phyloP scores from a whole-genome alignment of 371 early-diverging fungal genomes.

The Dichotomocladium elegans region DNA sequence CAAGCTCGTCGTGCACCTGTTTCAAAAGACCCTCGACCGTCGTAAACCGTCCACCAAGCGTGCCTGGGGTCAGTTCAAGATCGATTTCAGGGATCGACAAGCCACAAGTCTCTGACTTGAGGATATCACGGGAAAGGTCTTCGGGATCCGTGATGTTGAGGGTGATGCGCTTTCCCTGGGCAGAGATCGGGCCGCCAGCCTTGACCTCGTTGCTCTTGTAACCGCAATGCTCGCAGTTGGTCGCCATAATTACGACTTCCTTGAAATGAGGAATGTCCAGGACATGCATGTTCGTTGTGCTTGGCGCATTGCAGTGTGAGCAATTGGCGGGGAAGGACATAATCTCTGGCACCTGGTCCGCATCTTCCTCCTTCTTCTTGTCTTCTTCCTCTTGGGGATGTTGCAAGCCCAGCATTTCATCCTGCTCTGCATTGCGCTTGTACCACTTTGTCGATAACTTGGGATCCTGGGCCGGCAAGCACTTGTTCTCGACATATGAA shows the following conservation, averaged over 20 bases:
- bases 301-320: slow-evolving; percentile 77
- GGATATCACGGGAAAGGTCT: slow-evolving; percentile 89
- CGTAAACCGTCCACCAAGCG: slow-evolving; percentile 95
- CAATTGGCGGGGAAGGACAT: slow-evolving; percentile 87
- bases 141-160: slow-evolving; percentile 78
- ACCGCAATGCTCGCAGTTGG: slow-evolving; percentile 87
- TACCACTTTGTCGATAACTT: slow-evolving; percentile 66
- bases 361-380: slow-evolving; percentile 27
- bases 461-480: slow-evolving; percentile 73
- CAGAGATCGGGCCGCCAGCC: slow-evolving; percentile 86
- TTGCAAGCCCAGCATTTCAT: slow-evolving; percentile 70
- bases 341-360: slow-evolving; percentile 58
- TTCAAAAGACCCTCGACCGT: slow-evolving; percentile 91
- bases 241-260: slow-evolving; percentile 96
- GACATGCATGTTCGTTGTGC: slow-evolving; percentile 90
- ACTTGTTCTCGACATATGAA: slow-evolving; percentile 81
- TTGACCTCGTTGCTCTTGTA: slow-evolving; percentile 96
- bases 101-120: slow-evolving; percentile 94
- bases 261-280: slow-evolving; percentile 93
- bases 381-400: slow-evolving; percentile 36
- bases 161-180: slow-evolving; percentile 76
- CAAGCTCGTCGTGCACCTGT: slow-evolving; percentile 86
- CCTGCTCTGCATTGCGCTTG: slow-evolving; percentile 75
- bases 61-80: slow-evolving; percentile 80
- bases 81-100: slow-evolving; percentile 88